These are phyloP conservation scores for Phytopythium montanum DNA, from an alignment of 352 stramenopile genomes.

Conservation along the genomic window DNA sequence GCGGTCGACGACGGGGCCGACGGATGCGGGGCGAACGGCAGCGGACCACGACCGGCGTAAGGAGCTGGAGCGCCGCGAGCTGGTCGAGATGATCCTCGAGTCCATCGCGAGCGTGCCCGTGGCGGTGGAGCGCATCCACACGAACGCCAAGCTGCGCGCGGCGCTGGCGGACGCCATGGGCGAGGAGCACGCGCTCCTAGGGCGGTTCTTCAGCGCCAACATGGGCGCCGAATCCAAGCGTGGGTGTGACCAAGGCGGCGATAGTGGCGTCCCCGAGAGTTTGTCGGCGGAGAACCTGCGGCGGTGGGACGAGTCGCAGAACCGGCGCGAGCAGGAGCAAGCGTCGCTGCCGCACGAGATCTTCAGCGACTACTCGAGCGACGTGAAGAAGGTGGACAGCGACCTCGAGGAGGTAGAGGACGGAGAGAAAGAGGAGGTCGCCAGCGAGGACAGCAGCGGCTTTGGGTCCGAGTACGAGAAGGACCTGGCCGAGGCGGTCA, in stretches of 20 bases:
- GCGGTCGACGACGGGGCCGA: conserved; percentile 9
- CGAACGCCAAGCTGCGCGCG: conserved; percentile 57
- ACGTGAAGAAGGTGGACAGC: conserved; percentile 9
- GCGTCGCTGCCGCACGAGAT: conserved; percentile 6
- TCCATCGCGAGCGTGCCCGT: conserved; percentile 71
- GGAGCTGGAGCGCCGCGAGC: conserved; percentile 54
- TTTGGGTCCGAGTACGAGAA: conserved; percentile 71
- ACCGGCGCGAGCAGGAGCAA: conserved; percentile 1
- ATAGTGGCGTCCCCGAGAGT: conserved; percentile 13
- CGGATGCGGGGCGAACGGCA: background rate
- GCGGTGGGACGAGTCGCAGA: conserved; percentile 12
- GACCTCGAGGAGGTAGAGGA: conserved; percentile 2
- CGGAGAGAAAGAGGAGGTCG: conserved; percentile 6
- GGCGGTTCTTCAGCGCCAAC: conserved; percentile 38
- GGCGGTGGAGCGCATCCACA: conserved; percentile 67
- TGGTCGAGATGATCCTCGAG: conserved; percentile 73
- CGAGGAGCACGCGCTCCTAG: conserved; percentile 40
- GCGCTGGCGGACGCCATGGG: conserved; percentile 59
- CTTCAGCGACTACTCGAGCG: conserved; percentile 9
- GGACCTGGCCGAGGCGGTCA: conserved; percentile 60
- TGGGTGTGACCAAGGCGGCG: conserved; percentile 10
- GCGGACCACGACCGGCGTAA: conserved; percentile 46
- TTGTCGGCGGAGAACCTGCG: conserved; percentile 20
- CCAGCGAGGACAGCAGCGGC: conserved; percentile 36
- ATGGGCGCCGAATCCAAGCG: background rate